Evolutionary conservation across 2,329 filamentous ascomycete species (phyloP).

Genomic region (Alternaria infectoria): DNA sequence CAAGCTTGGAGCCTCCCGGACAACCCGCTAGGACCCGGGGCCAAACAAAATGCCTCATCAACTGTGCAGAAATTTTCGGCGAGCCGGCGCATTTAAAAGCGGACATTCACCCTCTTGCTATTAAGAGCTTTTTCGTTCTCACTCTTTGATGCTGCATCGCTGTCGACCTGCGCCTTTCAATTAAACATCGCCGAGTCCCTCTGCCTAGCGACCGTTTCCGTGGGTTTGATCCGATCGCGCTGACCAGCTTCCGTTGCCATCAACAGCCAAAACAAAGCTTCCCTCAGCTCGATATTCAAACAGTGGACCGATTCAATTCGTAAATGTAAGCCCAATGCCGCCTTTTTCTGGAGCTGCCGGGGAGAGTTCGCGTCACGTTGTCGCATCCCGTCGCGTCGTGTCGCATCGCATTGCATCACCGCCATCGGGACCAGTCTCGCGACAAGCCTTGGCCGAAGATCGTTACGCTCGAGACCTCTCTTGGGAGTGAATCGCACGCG

Average conservation of each 20-base stretch:
- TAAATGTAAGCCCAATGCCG: constrained; percentile 41
- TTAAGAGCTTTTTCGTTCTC: constrained; percentile 17
- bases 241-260: constrained; percentile 37
- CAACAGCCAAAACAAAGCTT: constrained; percentile 28
- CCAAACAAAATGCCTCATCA: constrained; percentile 48
- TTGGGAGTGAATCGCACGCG: background rate
- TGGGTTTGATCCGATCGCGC: constrained; percentile 33
- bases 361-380: constrained; percentile 2
- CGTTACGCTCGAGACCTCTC: background rate
- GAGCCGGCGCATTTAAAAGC: constrained; percentile 39
- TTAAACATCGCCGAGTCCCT: constrained; percentile 25
- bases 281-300: constrained; percentile 17
- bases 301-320: constrained; percentile 28
- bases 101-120: constrained; percentile 23
- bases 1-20: constrained; percentile 31
- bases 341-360: constrained; percentile 24
- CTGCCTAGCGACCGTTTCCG: constrained; percentile 31
- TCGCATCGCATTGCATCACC: constrained; percentile 7
- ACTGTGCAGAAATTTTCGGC: constrained; percentile 43
- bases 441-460: constrained; percentile 21
- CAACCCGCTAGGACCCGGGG: constrained; percentile 36
- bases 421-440: constrained; percentile 15
- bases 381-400: constrained; percentile 2
- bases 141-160: constrained; percentile 38
- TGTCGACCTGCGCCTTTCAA: constrained; percentile 30